Conservation (phyloP, 352 stramenopile species). For the Phytophthora sansomeana region DNA sequence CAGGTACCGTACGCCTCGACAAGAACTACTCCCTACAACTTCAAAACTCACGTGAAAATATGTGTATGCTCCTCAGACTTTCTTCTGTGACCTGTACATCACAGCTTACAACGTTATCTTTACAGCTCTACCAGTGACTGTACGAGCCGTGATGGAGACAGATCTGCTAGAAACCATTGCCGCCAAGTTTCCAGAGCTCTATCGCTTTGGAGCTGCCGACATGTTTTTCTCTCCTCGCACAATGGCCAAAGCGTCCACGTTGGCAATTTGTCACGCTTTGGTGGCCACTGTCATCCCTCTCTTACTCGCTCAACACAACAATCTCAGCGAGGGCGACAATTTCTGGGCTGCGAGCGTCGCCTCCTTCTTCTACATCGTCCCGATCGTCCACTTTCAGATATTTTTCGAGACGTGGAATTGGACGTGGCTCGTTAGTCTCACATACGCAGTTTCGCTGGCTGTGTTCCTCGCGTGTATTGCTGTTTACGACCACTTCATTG, state of each 20-base stretch:
- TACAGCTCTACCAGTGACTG: constrained; percentile 91
- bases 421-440: constrained; percentile 51
- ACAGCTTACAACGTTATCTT: constrained; percentile 96
- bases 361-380: constrained; percentile 94
- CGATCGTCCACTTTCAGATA: constrained; percentile 92
- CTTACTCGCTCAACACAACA: constrained; percentile 53
- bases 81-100: constrained; percentile 87
- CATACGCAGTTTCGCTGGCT: constrained; percentile 60
- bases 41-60: background rate
- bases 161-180: constrained; percentile 75
- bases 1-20: no score
- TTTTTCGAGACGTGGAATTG: constrained; percentile 86
- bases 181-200: constrained; percentile 77
- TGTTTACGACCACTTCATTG: constrained; percentile 63
- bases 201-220: constrained; percentile 63
- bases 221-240: constrained; percentile 71
- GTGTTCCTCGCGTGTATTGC: constrained; percentile 58
- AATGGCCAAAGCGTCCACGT: constrained; percentile 43
- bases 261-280: constrained; percentile 69
- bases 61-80: constrained; percentile 49
- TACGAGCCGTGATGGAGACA: constrained; percentile 78
- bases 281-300: constrained; percentile 70
- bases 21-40: no score
- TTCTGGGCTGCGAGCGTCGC: constrained; percentile 92
- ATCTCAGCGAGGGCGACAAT: constrained; percentile 55